Conservation (phyloP, 768 basidiomycete species). For the Multifurca ochricompacta region DNA sequence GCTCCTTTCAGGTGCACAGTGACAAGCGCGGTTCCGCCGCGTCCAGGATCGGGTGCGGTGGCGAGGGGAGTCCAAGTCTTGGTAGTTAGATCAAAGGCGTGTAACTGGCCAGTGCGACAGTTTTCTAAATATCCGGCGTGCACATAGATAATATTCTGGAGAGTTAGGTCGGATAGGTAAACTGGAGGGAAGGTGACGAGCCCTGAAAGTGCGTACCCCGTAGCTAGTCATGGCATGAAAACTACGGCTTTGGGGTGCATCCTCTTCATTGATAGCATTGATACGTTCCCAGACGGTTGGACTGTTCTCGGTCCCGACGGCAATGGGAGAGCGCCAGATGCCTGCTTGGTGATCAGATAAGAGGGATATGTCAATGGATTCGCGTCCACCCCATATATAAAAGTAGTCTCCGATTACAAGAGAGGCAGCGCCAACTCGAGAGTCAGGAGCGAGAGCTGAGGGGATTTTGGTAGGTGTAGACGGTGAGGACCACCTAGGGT, state of each 20-base stretch:
- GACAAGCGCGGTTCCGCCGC: constrained; percentile 36
- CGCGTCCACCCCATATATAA: constrained; percentile 42
- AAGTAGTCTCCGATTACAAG: constrained; percentile 24
- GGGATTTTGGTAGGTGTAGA: no score
- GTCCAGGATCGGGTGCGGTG: constrained; percentile 32
- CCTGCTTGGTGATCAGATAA: constrained; percentile 24
- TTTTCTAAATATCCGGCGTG: constrained; percentile 36
- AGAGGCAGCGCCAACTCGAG: constrained; percentile 6
- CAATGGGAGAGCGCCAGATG: not conserved
- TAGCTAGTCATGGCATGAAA: constrained; percentile 30
- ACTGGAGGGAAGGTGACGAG: not conserved
- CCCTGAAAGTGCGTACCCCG: no score
- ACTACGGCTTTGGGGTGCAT: constrained; percentile 30
- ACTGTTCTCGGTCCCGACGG: not conserved
- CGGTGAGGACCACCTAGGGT: not conserved
- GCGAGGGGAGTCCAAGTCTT: constrained; percentile 29
- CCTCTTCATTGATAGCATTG: constrained; percentile 24
- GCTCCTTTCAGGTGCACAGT: constrained; percentile 20
- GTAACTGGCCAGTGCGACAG: constrained; percentile 32
- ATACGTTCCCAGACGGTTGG: constrained; percentile 19
- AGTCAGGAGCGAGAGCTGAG: not conserved
- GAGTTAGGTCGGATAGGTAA: not conserved
- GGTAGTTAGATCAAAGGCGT: constrained; percentile 28
- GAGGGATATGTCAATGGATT: constrained; percentile 34
- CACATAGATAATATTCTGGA: constrained; percentile 30